Evolutionary conservation across 164 flowering plant species (phyloP).

Genomic region (Paratinospora sagittata): DNA sequence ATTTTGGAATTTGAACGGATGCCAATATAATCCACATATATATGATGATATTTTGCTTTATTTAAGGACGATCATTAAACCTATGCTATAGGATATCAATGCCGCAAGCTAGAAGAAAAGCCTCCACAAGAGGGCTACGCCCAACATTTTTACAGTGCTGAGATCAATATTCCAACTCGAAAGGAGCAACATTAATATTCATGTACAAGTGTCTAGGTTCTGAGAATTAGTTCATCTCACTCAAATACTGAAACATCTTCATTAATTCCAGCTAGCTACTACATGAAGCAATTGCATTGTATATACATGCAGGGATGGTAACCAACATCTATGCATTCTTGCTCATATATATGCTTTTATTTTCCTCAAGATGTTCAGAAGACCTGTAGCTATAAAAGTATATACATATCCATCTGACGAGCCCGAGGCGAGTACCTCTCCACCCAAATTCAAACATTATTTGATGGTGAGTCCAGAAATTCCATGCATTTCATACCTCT

Average conservation of each 20-base stretch:
- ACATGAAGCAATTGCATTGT: slow-evolving; percentile 66
- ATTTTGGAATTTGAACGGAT: too few relatives aligned
- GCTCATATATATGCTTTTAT: slow-evolving; percentile 54
- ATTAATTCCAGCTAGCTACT: slow-evolving; percentile 64
- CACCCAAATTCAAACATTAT: slow-evolving; percentile 76
- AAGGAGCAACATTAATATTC: not conserved
- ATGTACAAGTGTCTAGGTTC: not conserved
- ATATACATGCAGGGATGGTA: slow-evolving; percentile 73
- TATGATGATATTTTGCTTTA: not conserved
- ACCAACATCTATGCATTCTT: slow-evolving; percentile 69
- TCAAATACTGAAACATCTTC: slow-evolving; percentile 63
- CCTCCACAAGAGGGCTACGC: too few relatives aligned
- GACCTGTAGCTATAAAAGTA: slow-evolving; percentile 57
- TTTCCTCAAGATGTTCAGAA: slow-evolving; percentile 40
- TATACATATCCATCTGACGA: slow-evolving; percentile 76
- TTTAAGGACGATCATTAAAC: not conserved
- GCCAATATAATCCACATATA: too few relatives aligned
- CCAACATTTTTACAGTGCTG: too few relatives aligned
- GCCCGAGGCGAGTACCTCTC: slow-evolving; percentile 59
- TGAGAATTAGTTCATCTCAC: slow-evolving; percentile 19
- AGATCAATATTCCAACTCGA: too few relatives aligned
- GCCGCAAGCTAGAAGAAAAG: too few relatives aligned
- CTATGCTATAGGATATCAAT: too few relatives aligned
- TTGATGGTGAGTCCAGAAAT: slow-evolving; percentile 92
- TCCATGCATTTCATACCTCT: slow-evolving; percentile 77